Conservation (phyloP, 768 basidiomycete genomes). For the Termitomyces sp. region DNA sequence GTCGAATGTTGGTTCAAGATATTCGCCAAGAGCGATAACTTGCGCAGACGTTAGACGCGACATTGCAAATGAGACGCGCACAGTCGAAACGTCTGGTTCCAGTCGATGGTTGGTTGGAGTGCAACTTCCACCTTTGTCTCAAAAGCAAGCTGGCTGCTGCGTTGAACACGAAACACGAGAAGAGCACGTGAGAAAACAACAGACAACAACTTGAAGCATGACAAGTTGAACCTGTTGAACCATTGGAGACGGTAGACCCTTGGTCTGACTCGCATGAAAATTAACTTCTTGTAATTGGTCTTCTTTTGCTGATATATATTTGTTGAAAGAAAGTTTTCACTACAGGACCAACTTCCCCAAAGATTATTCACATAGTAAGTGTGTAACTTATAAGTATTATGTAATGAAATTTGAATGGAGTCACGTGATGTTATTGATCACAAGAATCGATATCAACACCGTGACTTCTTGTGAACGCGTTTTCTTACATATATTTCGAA, state of each 20-base stretch:
- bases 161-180: conserved; percentile 11
- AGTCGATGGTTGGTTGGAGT: background rate
- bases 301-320: too few relatives aligned
- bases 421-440: conserved; percentile 16
- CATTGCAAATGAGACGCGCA: conserved; percentile 36
- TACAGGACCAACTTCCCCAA: too few relatives aligned
- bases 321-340: too few relatives aligned
- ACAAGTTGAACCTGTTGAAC: too few relatives aligned
- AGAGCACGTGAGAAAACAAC: conserved; percentile 3
- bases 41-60: conserved; percentile 78
- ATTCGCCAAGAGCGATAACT: conserved; percentile 70
- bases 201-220: too few relatives aligned
- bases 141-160: background rate
- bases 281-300: too few relatives aligned
- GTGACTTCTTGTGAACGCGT: conserved; percentile 11
- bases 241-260: too few relatives aligned
- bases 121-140: background rate
- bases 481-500: conserved; percentile 7
- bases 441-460: conserved; percentile 9
- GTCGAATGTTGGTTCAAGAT: conserved; percentile 77
- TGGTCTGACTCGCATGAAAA: too few relatives aligned
- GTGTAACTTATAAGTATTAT: too few relatives aligned
- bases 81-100: background rate
- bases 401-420: conserved; percentile 2
- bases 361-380: too few relatives aligned